A percentile compares a stretch with the other conserved stretches of the same genome.
These are phyloP conservation scores for Aspergillus viridinutans DNA, from an alignment of 2,329 filamentous ascomycete species.

Conservation along the genomic window DNA sequence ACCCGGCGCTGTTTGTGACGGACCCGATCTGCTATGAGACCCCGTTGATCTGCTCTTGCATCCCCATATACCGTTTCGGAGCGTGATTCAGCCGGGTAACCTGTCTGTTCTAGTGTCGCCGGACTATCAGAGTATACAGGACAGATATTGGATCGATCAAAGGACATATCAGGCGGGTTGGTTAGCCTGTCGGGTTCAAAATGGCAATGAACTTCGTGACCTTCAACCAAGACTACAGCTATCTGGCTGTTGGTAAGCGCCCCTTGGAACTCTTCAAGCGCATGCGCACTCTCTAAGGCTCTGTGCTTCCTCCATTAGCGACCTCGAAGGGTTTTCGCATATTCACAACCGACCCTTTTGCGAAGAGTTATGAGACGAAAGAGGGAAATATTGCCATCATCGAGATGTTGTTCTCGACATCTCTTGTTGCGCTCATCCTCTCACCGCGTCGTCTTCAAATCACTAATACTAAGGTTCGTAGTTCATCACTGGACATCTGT, in stretches of 20 bases:
- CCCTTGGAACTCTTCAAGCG: constrained; percentile 5
- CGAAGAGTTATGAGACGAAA: constrained; percentile 88
- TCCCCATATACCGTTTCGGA: no score
- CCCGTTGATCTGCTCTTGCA: not conserved
- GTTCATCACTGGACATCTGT: constrained; percentile 4
- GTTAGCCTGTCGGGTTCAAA: constrained; percentile 20
- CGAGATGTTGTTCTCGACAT: constrained; percentile 98
- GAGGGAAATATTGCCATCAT: constrained; percentile 94
- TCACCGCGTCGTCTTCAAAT: constrained; percentile 91
- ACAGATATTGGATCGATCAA: not conserved
- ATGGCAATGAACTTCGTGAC: constrained; percentile 96
- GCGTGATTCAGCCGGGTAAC: constrained; percentile 12
- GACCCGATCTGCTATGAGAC: constrained; percentile 15
- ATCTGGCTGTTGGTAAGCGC: constrained; percentile 79
- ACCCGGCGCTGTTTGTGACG: constrained; percentile 13
- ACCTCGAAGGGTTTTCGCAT: constrained; percentile 93
- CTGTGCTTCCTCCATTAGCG: constrained; percentile 49
- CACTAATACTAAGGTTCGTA: constrained; percentile 86
- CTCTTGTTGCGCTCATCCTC: constrained; percentile 85
- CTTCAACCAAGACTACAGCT: constrained; percentile 98
- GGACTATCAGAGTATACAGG: not conserved
- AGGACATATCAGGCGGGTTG: not conserved
- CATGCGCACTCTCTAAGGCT: constrained; percentile 3
- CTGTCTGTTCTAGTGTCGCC: not conserved
- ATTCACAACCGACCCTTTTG: constrained; percentile 94